phyloP scores from a whole-genome alignment of 2,329 filamentous ascomycete species.

The Clonostachys byssicola region DNA sequence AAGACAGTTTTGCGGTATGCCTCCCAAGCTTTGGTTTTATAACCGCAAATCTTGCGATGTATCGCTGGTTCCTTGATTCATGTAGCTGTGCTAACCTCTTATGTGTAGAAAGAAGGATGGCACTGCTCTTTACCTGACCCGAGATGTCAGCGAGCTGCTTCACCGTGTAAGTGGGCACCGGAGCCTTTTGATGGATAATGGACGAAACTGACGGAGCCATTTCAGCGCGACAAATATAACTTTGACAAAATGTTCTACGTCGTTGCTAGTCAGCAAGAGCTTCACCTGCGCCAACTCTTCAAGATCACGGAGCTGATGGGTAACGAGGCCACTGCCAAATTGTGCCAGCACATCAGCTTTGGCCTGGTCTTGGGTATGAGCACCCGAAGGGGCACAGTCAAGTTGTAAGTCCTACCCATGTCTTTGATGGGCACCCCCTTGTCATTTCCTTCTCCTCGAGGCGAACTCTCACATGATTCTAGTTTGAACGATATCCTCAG shows the following conservation, averaged over 20 bases:
- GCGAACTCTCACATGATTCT: background rate
- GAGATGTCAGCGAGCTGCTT: conserved; percentile 72
- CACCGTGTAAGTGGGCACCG: conserved; percentile 36
- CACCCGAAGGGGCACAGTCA: conserved; percentile 69
- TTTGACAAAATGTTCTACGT: conserved; percentile 83
- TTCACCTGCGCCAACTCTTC: conserved; percentile 71
- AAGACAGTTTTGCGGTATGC: conserved; percentile 58
- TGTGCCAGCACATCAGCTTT: conserved; percentile 73
- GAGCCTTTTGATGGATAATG: background rate
- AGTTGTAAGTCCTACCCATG: conserved; percentile 40
- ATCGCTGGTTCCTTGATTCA: background rate
- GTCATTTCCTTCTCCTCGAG: background rate
- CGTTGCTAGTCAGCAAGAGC: conserved; percentile 66
- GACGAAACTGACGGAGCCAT: conserved; percentile 1
- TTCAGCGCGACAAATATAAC: conserved; percentile 43
- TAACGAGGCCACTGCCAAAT: conserved; percentile 61
- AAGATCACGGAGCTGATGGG: conserved; percentile 73
- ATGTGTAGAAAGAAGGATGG: conserved; percentile 57
- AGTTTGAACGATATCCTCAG: conserved; percentile 59
- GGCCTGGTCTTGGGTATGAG: conserved; percentile 69
- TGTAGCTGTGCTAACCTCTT: background rate
- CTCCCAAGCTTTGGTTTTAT: background rate
- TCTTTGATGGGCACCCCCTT: background rate
- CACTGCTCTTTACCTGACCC: conserved; percentile 72
- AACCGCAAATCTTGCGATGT: background rate